Base-by-base conservation (phyloP, 2,329 filamentous ascomycete genomes). In the Aspergillus sergii region DNA sequence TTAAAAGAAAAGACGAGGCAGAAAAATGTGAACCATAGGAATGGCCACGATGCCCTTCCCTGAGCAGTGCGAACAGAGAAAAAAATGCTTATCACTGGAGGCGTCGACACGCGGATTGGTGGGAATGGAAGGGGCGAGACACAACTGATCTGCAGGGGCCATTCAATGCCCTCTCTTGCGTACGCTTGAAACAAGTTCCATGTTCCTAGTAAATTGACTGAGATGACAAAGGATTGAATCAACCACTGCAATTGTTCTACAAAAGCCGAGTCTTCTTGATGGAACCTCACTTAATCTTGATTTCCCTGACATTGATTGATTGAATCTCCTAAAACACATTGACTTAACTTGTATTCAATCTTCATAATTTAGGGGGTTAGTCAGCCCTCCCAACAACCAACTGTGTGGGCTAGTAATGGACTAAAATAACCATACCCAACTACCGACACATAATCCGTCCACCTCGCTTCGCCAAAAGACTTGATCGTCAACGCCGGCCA, bases 91-190 rank as follows among this genome's bases (percentile, higher is more conserved):
- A 59, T 59, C 58, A 54, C 39, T 51, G 14, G 48, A 59, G 34
- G 57, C 32, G 11, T 48, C 3, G n/a, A 39, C 45, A 53, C 34
- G 57, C 46, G 46, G 57, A 59, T 59, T 59, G 58, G 58, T 59
- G 58, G 58, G 58, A 59, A 53, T 30, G 34, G 51, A 55, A 55
- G 51, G 51, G 51, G 51, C 51, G 16, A 55, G 51, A 55, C 46
- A 28, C 26, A 54, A 23, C 14, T 26, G 58, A 60, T 60, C 58
- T 60, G 58, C 58, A 60, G 58, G 58, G 51, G 58, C 58, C 36
- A 43, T 30, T 30, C 32, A 10, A 54, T 41, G 28, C 32, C 21
- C 45, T 41, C 9, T 23, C 12, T 39, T 32, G 57, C n/a, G 34
- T 21, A 41, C 12, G 14, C 28, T 28, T 43, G 57, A 59, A 50